These are phyloP conservation scores for Aspergillus spinulosporus DNA, from an alignment of 2,329 filamentous ascomycete species.

Conservation along the genomic window DNA sequence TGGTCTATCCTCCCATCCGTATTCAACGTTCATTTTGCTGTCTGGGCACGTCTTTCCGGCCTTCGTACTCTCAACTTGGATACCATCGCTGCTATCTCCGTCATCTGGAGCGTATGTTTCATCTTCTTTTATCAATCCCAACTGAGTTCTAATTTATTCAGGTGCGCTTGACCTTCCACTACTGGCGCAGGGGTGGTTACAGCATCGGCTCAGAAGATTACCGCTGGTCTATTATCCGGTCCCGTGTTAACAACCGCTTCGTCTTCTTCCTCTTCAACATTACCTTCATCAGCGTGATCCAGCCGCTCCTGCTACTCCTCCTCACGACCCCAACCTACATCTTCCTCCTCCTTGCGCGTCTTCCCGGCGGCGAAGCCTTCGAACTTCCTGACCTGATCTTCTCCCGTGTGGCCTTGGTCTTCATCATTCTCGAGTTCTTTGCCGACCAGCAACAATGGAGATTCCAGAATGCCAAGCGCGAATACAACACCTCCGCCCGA, in stretches of 20 bases:
- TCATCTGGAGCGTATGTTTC: conserved; percentile 73
- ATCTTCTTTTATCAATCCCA: neutral
- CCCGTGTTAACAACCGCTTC: conserved; percentile 67
- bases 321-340: conserved; percentile 82
- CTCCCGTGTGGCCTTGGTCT: conserved; percentile 55
- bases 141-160: conserved; percentile 38
- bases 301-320: conserved; percentile 77
- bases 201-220: conserved; percentile 89
- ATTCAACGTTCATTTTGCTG: conserved; percentile 79
- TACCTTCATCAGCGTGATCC: conserved; percentile 80
- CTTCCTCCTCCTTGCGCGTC: conserved; percentile 69
- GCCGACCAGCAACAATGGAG: conserved; percentile 93
- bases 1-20: conserved; percentile 89
- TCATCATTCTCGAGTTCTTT: conserved; percentile 70
- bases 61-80: conserved; percentile 71
- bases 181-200: conserved; percentile 94
- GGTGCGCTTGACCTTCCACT: conserved; percentile 88
- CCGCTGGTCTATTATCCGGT: conserved; percentile 77
- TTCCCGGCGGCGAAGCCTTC: conserved; percentile 57
- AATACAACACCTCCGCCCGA: conserved; percentile 72
- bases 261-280: conserved; percentile 84
- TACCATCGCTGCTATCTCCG: conserved; percentile 67
- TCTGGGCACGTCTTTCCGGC: conserved; percentile 77
- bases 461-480: conserved; percentile 77
- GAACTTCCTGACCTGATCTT: conserved; percentile 62